Conservation (phyloP, 1,139 yeast species). For the Protomyces inundatus region DNA sequence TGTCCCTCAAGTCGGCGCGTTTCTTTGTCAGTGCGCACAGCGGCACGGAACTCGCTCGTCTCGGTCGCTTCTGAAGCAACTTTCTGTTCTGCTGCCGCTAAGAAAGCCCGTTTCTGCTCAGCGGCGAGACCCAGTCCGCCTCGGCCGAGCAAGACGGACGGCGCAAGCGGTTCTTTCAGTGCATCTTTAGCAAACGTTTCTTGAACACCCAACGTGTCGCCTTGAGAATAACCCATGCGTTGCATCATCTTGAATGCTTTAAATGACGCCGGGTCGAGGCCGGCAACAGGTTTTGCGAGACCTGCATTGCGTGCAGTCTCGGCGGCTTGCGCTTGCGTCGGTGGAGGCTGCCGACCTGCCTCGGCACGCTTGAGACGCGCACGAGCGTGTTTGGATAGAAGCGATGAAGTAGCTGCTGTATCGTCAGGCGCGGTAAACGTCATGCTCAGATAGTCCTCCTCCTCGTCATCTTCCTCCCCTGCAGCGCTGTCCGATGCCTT, state of each 20-base stretch:
- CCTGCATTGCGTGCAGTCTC: background rate
- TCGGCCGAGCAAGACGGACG: conserved; percentile 31
- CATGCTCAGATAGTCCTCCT: conserved; percentile 38
- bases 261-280: conserved; percentile 27
- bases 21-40: conserved; percentile 33
- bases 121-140: conserved; percentile 35
- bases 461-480: conserved; percentile 29
- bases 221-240: conserved; percentile 53
- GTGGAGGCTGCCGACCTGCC: conserved; percentile 8
- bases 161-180: conserved; percentile 27
- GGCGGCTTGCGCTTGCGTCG: conserved; percentile 25
- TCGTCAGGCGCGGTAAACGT: conserved; percentile 34
- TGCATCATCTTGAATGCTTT: conserved; percentile 52
- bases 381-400: background rate
- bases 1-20: conserved; percentile 29
- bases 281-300: conserved; percentile 14
- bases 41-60: conserved; percentile 32
- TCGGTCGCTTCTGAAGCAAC: conserved; percentile 25
- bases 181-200: conserved; percentile 29
- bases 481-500: background rate
- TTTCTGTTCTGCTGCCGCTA: conserved; percentile 28
- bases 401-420: conserved; percentile 30
- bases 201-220: conserved; percentile 43
- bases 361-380: conserved; percentile 25
- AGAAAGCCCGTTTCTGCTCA: conserved; percentile 31